These are phyloP conservation scores for Penicillium sp. DNA, from an alignment of 2,329 filamentous ascomycete genomes.

Conservation along the genomic window DNA sequence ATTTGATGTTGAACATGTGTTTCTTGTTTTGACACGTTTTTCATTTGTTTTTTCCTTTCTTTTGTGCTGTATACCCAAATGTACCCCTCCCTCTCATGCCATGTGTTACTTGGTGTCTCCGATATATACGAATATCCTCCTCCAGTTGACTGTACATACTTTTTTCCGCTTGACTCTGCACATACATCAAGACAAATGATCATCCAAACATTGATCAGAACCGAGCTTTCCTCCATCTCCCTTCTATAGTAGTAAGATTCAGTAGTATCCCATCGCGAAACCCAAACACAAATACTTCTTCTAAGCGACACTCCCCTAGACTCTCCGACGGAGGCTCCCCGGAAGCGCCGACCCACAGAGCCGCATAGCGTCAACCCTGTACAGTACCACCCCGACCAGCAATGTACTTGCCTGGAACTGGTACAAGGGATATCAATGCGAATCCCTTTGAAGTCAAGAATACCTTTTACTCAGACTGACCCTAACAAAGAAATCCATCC, in stretches of 20 bases:
- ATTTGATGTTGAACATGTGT: conserved; percentile 20
- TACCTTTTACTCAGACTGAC: background rate
- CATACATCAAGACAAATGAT: background rate
- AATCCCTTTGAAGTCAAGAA: background rate
- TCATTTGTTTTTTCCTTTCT: background rate
- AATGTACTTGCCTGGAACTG: background rate
- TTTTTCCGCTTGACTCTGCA: background rate
- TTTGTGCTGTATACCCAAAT: conserved; percentile 14
- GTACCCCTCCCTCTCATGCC: background rate
- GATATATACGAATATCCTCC: conserved; percentile 18
- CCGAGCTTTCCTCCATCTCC: background rate
- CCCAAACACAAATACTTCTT: background rate
- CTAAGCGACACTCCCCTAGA: background rate
- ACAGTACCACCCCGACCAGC: background rate
- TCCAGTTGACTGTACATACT: conserved; percentile 10
- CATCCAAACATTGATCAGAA: background rate
- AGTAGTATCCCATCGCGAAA: background rate
- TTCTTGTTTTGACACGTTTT: background rate
- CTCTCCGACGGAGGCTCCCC: conserved; percentile 4
- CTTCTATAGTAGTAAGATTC: background rate
- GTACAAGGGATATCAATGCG: background rate
- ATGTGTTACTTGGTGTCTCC: background rate
- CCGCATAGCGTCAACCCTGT: conserved; percentile 1
- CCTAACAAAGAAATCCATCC: background rate
- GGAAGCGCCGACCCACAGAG: conserved; percentile 12